A percentile compares a stretch with the other conserved stretches of the same genome.
These are phyloP conservation scores for Diplodia mutila DNA, from an alignment of 2,329 filamentous ascomycete species.

Conservation along the genomic window DNA sequence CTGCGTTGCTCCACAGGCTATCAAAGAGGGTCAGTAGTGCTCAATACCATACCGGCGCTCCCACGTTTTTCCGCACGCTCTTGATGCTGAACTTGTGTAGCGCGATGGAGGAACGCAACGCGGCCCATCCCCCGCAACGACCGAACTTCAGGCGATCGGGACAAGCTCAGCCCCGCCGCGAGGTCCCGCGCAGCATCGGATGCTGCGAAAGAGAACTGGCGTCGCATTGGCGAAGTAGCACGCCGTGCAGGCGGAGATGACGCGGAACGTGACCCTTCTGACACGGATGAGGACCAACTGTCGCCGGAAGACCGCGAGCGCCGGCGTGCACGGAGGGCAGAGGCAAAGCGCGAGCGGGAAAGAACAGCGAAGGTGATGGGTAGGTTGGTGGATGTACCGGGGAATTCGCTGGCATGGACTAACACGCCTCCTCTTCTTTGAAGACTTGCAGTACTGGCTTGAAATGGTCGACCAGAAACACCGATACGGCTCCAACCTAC, in stretches of 20 bases:
- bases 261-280: constrained; percentile 49
- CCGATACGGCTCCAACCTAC: constrained; percentile 80
- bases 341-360: constrained; percentile 61
- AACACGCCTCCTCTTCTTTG: constrained; percentile 62
- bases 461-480: constrained; percentile 89
- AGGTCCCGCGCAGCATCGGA: constrained; percentile 36
- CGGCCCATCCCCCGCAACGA: constrained; percentile 47
- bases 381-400: background rate
- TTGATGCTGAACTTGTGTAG: constrained; percentile 43
- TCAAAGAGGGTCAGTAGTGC: constrained; percentile 51
- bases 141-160: constrained; percentile 33
- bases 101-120: constrained; percentile 58
- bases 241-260: constrained; percentile 73
- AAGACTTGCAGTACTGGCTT: constrained; percentile 77
- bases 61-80: background rate
- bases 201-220: constrained; percentile 72
- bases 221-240: constrained; percentile 71
- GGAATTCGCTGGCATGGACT: background rate
- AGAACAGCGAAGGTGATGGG: constrained; percentile 61
- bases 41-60: constrained; percentile 17
- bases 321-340: constrained; percentile 43
- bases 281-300: constrained; percentile 50
- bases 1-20: constrained; percentile 44
- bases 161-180: constrained; percentile 31
- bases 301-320: constrained; percentile 42